Percentiles rank a stretch among this genome's conserved stretches.
Conservation (phyloP, 208 protist genomes). For the Leishmania mexicana region DNA sequence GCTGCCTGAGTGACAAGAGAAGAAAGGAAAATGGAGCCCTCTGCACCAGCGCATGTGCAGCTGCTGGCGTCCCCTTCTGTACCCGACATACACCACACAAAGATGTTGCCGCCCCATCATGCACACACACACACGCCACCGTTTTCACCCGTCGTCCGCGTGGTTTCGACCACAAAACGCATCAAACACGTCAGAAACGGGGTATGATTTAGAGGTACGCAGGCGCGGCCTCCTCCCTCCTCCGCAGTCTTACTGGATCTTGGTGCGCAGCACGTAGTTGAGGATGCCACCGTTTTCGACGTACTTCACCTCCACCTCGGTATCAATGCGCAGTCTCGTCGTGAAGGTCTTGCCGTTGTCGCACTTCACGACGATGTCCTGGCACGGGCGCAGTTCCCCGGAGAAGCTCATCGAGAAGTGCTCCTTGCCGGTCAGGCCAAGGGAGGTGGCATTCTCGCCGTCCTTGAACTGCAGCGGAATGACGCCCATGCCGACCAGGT, state of each 20-base stretch:
- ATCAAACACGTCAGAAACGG: not conserved
- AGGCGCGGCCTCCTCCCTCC: not conserved
- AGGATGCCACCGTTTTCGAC: slow-evolving; percentile 94
- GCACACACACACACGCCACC: not conserved
- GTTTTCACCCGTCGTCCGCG: not conserved
- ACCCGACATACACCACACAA: too few species aligned
- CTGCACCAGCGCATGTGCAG: too few species aligned
- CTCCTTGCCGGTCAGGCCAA: slow-evolving; percentile 95
- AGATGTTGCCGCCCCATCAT: not conserved
- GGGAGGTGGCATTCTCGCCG: slow-evolving; percentile 79
- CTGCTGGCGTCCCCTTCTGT: not conserved
- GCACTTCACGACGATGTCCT: slow-evolving; percentile 88
- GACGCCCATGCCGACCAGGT: slow-evolving; percentile 97
- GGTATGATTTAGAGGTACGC: too few species aligned
- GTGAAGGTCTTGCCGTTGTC: slow-evolving; percentile 89
- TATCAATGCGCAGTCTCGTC: slow-evolving; percentile 94
- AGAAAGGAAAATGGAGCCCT: too few species aligned
- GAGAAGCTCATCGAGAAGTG: slow-evolving; percentile 90
- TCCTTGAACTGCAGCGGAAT: slow-evolving; percentile 95
- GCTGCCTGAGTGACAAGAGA: too few species aligned
- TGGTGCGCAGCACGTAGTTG: slow-evolving; percentile 91
- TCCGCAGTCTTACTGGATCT: slow-evolving; percentile 15
- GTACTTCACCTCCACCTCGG: slow-evolving; percentile 94
- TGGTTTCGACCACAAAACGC: not conserved
- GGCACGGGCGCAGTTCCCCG: slow-evolving; percentile 73